Base-by-base conservation (phyloP, 768 basidiomycete genomes). In the Lactarius hatsudake region DNA sequence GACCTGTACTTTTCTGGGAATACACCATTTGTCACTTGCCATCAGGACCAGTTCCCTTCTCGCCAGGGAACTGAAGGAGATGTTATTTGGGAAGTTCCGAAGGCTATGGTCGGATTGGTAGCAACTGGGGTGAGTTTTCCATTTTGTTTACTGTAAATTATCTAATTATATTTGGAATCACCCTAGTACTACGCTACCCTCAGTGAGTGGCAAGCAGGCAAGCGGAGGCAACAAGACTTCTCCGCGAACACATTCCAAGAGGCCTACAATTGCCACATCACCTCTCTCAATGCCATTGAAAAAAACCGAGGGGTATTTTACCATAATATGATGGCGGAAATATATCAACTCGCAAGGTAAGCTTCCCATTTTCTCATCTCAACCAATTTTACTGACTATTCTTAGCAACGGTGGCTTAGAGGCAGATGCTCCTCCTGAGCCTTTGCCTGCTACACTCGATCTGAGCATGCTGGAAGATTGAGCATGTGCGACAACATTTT, bases 11-110 rank as follows among this genome's bases (percentile, higher is more conserved):
- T 48, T 13, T 12, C n/a, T 2, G 10, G 45, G 3, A 3, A 0
- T 2, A 2, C 0, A 0, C 5, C 45, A 23, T 48, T 48, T n/a
- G 45, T 13, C 20, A 23, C n/a, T 2, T 0, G 3, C 1, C n/a
- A 48, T 13, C n/a, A 23, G 20, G n/a, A 12, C 0, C n/a, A 12
- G 4, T 48, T 48, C n/a, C 45, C 45, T 5, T 12, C n/a, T 23
- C 45, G 10, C 5, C 0, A 10, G 9, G 45, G 45, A 48, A 1
- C 45, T n/a, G 10, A 23, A 12, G n/a, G n/a, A 12, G 5, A 23
- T 8, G 2, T 48, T 2, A 2, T 23, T 23, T 48, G 45, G 45
- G 45, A 48, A 10, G 45, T 48, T 5, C 45, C 45, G 5, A 48
- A 48, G n/a, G 45, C n/a, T 0, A 48, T 48, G 45, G 45, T 48